Evolutionary conservation across 805 yeast species (phyloP), one percentile per base, ranked within the genome.

Genomic region (Blastobotrys robertii): DNA sequence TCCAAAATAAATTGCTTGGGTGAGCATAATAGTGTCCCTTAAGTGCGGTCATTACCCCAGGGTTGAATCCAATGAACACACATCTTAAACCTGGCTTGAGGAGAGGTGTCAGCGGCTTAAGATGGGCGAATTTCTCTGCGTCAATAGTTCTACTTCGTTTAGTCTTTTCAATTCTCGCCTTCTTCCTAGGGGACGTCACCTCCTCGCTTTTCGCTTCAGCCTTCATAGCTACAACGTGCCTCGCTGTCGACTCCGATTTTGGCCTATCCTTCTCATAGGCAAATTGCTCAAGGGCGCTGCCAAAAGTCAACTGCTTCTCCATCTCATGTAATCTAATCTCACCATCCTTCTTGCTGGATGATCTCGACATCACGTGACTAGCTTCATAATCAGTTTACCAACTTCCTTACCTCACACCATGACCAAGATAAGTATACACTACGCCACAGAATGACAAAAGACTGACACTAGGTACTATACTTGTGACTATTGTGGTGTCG

Each of bases 401-500:
- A 19, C 25, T n/a, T n/a, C n/a, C n/a, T 6, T 4, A 19, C 25
- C 25, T 19, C 25, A 30, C 33, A 40, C 11, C n/a, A 53, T 53
- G 57, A 55, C 57, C 35, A 53, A 53, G 55, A 53, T 53, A 53
- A 42, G 57, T 53, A 51, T 39, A 22, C 12, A n/a, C n/a, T n/a
- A n/a, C n/a, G n/a, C n/a, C 9, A 10, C 32, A 10, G 4, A 25
- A 36, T 8, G 5, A 31, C n/a, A 14, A 19, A 31, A 19, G 12
- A 32, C 45, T 42, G 38, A 37, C 35, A 9, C 14, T 34, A 39
- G 32, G 22, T 39, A 49, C 56, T 57, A 51, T 50, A 46, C 47
- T 63, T 86, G 95, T 62, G 92, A 82, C 52, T 86, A 85, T 58
- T 86, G 95, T 59, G 77, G 77, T 56, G 72, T 86, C 13, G 81